Percentiles rank a stretch among this genome's conserved stretches.
Conservation (phyloP, 1,139 yeast species). For the Sugiyamaella paludigena region DNA sequence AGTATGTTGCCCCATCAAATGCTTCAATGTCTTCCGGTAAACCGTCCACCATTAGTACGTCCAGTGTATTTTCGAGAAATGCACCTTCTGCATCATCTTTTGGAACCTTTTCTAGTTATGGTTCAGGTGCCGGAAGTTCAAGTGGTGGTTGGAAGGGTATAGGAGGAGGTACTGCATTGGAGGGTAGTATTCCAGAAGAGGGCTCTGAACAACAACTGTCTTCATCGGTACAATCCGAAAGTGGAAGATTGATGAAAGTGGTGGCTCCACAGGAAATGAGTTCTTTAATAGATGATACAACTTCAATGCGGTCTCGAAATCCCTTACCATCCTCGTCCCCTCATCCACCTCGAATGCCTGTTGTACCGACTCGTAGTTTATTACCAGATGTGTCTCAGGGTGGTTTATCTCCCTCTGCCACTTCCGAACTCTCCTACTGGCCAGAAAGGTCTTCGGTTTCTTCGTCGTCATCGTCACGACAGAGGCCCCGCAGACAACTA, state of each 20-base stretch:
- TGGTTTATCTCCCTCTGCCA: constrained; percentile 4
- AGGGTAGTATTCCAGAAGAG: constrained; percentile 5
- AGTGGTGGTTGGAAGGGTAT: constrained; percentile 1
- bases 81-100: constrained; percentile 24
- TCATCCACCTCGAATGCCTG: constrained; percentile 9
- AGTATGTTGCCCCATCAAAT: constrained; percentile 12
- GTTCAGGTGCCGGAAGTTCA: constrained; percentile 7
- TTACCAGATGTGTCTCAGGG: constrained; percentile 12
- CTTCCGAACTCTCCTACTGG: constrained; percentile 7
- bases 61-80: constrained; percentile 23
- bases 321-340: constrained; percentile 10
- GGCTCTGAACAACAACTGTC: constrained; percentile 12
- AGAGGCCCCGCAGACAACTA: constrained; percentile 1
- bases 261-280: constrained; percentile 26
- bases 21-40: constrained; percentile 19
- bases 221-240: constrained; percentile 10
- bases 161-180: constrained; percentile 3
- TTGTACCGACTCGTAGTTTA: constrained; percentile 6
- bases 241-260: constrained; percentile 27
- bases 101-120: constrained; percentile 16
- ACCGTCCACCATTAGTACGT: constrained; percentile 19
- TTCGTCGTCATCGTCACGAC: constrained; percentile 8
- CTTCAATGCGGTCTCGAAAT: background rate
- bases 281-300: constrained; percentile 14
- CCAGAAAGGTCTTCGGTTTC: constrained; percentile 3